Evolutionary conservation across 768 basidiomycete genomes (phyloP).

Genomic region (Glaciozyma martinii): DNA sequence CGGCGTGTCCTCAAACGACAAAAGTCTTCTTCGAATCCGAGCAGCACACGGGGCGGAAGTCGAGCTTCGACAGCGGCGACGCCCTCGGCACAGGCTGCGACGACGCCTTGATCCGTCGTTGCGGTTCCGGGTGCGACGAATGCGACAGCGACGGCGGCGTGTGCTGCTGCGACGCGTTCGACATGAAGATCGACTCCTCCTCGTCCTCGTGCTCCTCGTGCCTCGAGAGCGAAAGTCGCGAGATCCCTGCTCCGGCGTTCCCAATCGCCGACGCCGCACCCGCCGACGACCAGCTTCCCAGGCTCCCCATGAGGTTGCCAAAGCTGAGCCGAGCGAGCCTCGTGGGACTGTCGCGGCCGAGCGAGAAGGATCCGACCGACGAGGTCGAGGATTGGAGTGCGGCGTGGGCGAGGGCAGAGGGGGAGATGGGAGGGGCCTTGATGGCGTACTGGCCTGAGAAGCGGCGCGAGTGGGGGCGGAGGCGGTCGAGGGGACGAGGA

Average conservation of each 20-base stretch:
- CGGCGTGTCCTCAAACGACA: not conserved
- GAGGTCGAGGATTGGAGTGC: constrained; percentile 11
- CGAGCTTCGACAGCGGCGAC: constrained; percentile 11
- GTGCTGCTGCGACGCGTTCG: not conserved
- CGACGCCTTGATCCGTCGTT: constrained; percentile 16
- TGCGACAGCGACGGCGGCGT: not conserved
- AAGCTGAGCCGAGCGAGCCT: constrained; percentile 22
- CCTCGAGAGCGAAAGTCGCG: not conserved
- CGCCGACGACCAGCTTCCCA: constrained; percentile 24
- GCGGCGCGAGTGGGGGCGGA: constrained; percentile 23
- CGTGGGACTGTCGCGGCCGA: not conserved
- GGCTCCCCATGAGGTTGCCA: constrained; percentile 18
- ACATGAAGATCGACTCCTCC: constrained; percentile 25
- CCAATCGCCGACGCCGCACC: not conserved
- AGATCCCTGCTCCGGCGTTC: not conserved
- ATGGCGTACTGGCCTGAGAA: constrained; percentile 21
- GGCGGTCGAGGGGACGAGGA: constrained; percentile 23
- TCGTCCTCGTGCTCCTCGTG: constrained; percentile 10
- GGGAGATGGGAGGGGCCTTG: constrained; percentile 19
- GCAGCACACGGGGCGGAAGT: constrained; percentile 27
- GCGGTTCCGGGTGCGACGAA: not conserved
- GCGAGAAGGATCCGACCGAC: constrained; percentile 5
- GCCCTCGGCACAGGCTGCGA: constrained; percentile 16
- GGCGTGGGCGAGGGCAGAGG: constrained; percentile 19
- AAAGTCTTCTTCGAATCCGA: not conserved